Evolutionary conservation across 306 rosid genomes (phyloP).

Genomic region (Inga leiocalycina): DNA sequence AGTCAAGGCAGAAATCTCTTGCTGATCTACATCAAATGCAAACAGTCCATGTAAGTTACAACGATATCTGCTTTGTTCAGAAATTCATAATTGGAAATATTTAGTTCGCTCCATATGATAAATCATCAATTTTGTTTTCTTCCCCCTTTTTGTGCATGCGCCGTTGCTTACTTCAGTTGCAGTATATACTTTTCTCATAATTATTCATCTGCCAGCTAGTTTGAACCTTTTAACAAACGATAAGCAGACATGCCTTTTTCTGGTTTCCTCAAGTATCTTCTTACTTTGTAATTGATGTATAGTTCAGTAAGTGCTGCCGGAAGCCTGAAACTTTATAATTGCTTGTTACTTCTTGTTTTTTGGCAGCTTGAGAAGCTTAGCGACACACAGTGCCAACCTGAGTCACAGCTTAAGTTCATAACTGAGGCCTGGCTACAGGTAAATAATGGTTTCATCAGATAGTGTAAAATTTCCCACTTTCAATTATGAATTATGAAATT

Average conservation of each 20-base stretch:
- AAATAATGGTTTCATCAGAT: slow-evolving; percentile 10
- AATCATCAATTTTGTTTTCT: not conserved
- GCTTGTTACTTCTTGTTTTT: slow-evolving; percentile 5
- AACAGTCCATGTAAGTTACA: slow-evolving; percentile 67
- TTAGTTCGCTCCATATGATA: not conserved
- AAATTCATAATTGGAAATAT: not conserved
- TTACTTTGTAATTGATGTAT: not conserved
- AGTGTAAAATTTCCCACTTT: slow-evolving; percentile 10
- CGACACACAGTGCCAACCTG: slow-evolving; percentile 89
- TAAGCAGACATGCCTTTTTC: not conserved
- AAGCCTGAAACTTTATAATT: not conserved
- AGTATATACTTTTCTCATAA: not conserved
- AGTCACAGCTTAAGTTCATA: slow-evolving; percentile 94
- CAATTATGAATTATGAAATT: slow-evolving; percentile 2
- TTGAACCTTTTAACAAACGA: not conserved
- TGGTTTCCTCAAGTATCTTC: not conserved
- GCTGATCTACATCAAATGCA: slow-evolving; percentile 93
- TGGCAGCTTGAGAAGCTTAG: slow-evolving; percentile 89
- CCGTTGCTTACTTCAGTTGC: not conserved
- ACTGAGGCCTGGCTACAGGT: slow-evolving; percentile 99
- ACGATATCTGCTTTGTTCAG: not conserved
- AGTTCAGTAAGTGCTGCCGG: slow-evolving; percentile 4
- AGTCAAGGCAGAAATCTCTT: slow-evolving; percentile 97
- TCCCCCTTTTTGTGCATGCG: not conserved
- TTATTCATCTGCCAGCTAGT: not conserved